Percentiles rank a stretch among this genome's conserved stretches.
phyloP scores from a whole-genome alignment of 768 basidiomycete genomes.

The Hericium rajendrae region DNA sequence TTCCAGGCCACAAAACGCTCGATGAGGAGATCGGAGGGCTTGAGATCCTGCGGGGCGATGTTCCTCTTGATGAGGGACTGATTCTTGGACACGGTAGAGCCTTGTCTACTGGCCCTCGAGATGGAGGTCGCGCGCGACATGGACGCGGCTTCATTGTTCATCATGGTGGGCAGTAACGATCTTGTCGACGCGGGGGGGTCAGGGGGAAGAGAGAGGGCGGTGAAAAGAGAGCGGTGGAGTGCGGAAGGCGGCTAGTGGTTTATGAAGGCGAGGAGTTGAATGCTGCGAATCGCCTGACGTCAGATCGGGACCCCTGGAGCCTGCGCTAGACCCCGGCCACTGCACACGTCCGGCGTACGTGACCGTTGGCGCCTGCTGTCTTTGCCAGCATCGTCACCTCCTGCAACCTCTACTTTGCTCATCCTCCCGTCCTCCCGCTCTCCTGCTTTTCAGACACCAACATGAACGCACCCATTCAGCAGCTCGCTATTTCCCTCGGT shows the following conservation, averaged over 20 bases:
- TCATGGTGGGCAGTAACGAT: constrained; percentile 17
- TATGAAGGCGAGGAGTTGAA: not conserved
- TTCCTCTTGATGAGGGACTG: constrained; percentile 94
- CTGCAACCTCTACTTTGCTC: not conserved
- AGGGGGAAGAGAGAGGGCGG: not conserved
- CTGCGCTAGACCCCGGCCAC: not conserved
- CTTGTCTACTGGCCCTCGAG: constrained; percentile 52
- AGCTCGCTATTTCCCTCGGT: constrained; percentile 82
- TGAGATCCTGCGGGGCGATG: constrained; percentile 80
- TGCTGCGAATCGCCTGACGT: not conserved
- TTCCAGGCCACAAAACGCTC: constrained; percentile 95
- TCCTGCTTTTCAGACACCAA: not conserved
- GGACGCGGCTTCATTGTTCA: constrained; percentile 33
- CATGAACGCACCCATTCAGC: constrained; percentile 24
- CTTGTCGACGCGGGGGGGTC: not conserved
- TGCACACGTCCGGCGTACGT: not conserved
- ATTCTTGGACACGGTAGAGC: constrained; percentile 66
- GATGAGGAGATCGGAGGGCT: constrained; percentile 92
- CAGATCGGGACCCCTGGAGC: not conserved
- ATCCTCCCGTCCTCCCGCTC: not conserved
- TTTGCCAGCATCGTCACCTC: not conserved
- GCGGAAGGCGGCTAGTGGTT: not conserved
- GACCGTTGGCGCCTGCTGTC: not conserved
- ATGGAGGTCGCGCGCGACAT: constrained; percentile 65
- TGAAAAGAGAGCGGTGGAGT: not conserved